Base-by-base conservation (phyloP, 768 basidiomycete species). In the Termitomyces titanicus region DNA sequence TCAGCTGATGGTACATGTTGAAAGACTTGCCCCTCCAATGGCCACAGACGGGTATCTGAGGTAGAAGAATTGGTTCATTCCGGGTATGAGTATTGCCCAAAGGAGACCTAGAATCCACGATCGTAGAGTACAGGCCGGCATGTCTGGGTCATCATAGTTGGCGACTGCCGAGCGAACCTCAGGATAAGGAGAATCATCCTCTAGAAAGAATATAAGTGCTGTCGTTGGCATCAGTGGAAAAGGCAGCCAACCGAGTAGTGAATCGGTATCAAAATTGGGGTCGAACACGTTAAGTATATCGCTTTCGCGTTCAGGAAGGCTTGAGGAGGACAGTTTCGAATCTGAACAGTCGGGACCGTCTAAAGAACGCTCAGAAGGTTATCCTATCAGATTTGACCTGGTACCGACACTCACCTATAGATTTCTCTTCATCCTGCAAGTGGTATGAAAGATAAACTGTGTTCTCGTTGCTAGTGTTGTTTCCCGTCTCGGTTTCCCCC, bases 161-260 rank as follows among this genome's bases (percentile, higher is more conserved):
- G 85, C 81, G 9, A 89, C 88, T 7, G 88, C 87, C 8, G 86
- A 83, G 43, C 88, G 82, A 12, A 90, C 89, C 66, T 93, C 91
- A 6, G 88, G 88, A 65, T 93, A 93, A 4, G 91, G 91, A 3
- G 89, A 91, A 66, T 92, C 91, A 60, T 92, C 87, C 63, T 69
- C 75, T 74, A 61, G 35, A 27, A 25, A 56, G 54, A 25, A 17
- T 18, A 17, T 47, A 18, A 48, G 40, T 35, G 33, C 40, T 34
- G 6, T 45, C 12, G 6, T 10, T 22, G 47, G 35, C 1, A 51
- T 18, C 27, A 34, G 5, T n/a, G 6, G 45, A 12, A 56, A 46
- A 51, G 29, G 18, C 15, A 18, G 40, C 40, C 18, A 35, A 59
- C 61, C 57, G 39, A 63, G 56, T 24, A 68, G 56, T 15, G 69